Conservation (phyloP, 495 filamentous ascomycete species). For the Usnea hakonensis region DNA sequence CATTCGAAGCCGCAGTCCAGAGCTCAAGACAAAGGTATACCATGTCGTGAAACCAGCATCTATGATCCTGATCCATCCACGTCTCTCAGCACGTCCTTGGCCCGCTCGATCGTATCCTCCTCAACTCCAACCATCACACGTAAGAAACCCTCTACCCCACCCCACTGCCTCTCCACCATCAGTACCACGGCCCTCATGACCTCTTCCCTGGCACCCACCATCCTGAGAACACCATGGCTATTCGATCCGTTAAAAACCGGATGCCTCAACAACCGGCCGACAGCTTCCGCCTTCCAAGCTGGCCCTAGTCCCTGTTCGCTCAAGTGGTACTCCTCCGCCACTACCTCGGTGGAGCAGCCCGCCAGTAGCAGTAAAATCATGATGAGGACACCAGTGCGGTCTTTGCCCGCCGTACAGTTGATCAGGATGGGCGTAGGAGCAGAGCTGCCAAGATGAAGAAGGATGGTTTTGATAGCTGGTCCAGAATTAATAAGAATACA, state of each 20-base stretch:
- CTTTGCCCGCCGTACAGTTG: conserved; percentile 45
- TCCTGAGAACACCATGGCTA: not conserved
- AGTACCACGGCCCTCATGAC: conserved; percentile 7
- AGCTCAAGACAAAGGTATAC: not conserved
- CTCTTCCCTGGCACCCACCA: conserved; percentile 4
- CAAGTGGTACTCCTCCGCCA: conserved; percentile 42
- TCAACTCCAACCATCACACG: not conserved
- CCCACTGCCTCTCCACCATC: conserved; percentile 5
- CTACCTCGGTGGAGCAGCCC: conserved; percentile 36
- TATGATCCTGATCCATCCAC: not conserved
- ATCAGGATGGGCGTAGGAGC: not conserved
- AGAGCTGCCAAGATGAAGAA: not conserved
- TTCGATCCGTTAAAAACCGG: conserved; percentile 1
- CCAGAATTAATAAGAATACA: not conserved
- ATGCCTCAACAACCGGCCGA: not conserved
- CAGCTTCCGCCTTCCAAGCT: conserved; percentile 2
- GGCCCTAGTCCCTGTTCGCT: conserved; percentile 4
- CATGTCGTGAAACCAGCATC: not conserved
- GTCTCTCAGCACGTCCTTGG: not conserved
- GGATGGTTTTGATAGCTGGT: not conserved
- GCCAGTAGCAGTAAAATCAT: conserved; percentile 50
- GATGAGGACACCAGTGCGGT: conserved; percentile 55
- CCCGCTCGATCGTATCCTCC: not conserved
- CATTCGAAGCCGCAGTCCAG: not conserved
- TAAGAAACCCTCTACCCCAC: conserved; percentile 2